Evolutionary conservation across 139 green algal genomes (phyloP).

Genomic region (Chlorella sp.): DNA sequence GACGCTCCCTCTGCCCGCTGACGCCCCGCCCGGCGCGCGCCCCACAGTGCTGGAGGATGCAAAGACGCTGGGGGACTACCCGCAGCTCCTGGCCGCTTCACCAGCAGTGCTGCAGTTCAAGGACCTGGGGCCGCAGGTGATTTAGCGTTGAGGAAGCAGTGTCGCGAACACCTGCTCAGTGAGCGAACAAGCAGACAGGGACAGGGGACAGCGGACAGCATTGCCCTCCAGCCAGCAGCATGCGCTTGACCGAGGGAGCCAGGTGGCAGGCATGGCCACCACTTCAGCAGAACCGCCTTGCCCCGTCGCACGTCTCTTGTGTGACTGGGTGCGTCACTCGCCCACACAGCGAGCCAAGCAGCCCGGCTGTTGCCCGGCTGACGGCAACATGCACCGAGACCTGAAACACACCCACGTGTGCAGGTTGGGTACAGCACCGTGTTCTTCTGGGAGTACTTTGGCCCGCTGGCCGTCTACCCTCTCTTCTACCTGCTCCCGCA

Average conservation of each 20-base stretch:
- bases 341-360: not conserved
- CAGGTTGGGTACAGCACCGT: conserved; percentile 92
- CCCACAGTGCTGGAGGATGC: conserved; percentile 47
- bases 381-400: no score
- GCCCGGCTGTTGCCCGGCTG: not conserved
- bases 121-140: conserved; percentile 70
- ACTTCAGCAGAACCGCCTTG: not conserved
- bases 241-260: no score
- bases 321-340: not conserved
- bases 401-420: no score
- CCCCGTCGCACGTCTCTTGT: not conserved
- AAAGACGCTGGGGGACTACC: conserved; percentile 58
- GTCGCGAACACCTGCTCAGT: not conserved
- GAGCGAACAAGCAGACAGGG: not conserved
- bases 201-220: no score
- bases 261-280: not conserved
- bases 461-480: conserved; percentile 87
- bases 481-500: conserved; percentile 85
- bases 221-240: no score
- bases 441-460: conserved; percentile 98
- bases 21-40: conserved; percentile 46
- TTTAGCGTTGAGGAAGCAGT: not conserved
- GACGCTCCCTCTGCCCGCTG: conserved; percentile 60
- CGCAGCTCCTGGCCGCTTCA: no score
- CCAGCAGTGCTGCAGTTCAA: conserved; percentile 88